A percentile compares a stretch with the other conserved stretches of the same genome.
Evolutionary conservation across 2,329 filamentous ascomycete genomes (phyloP).

Genomic region (Fusarium domesticum): DNA sequence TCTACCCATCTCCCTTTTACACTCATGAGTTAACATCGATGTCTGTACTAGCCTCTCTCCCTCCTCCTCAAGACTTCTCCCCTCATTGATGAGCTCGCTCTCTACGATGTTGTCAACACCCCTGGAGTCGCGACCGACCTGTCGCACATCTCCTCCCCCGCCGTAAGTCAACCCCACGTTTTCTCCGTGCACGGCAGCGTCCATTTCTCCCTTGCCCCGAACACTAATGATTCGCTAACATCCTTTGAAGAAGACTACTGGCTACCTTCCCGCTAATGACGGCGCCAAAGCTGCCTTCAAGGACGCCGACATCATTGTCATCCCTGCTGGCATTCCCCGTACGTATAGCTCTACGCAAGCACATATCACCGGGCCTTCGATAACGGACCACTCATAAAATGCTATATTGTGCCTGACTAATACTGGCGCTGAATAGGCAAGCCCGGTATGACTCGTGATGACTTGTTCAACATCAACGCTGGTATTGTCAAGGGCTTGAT

Average conservation of each 20-base stretch:
- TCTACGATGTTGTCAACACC: conserved; percentile 99
- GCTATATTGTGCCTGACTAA: conserved; percentile 19
- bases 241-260: conserved; percentile 68
- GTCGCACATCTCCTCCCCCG: conserved; percentile 91
- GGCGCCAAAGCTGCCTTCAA: conserved; percentile 86
- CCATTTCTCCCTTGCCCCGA: conserved; percentile 24
- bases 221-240: conserved; percentile 31
- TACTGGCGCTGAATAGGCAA: conserved; percentile 62
- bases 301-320: conserved; percentile 92
- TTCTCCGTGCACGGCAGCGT: conserved; percentile 11
- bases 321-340: conserved; percentile 97
- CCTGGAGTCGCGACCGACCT: conserved; percentile 94
- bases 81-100: conserved; percentile 84
- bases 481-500: conserved; percentile 94
- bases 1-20: conserved; percentile 4
- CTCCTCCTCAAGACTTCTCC: conserved; percentile 91
- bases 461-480: conserved; percentile 99
- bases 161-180: conserved; percentile 49
- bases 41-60: conserved; percentile 71
- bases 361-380: conserved; percentile 16
- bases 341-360: conserved; percentile 38
- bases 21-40: background rate
- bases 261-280: conserved; percentile 82
- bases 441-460: conserved; percentile 98
- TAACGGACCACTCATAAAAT: conserved; percentile 15